phyloP scores from a whole-genome alignment of 2,329 filamentous ascomycete species.

The Xylariomycetidae sp. region DNA sequence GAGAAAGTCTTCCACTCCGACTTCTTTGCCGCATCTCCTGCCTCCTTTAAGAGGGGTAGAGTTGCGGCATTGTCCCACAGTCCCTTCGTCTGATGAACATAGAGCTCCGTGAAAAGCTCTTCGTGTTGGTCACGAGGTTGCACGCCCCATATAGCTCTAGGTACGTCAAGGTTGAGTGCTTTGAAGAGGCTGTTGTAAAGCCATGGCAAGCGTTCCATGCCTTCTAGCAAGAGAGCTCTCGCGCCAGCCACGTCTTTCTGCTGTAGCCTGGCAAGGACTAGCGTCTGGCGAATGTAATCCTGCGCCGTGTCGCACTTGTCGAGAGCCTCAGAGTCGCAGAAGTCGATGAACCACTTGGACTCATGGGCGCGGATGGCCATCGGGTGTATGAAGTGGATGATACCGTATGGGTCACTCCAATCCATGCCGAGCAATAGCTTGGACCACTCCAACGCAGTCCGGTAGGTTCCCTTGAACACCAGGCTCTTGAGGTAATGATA shows the following conservation, averaged over 20 bases:
- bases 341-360: constrained; percentile 68
- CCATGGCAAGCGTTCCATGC: constrained; percentile 77
- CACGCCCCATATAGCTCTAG: constrained; percentile 78
- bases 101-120: constrained; percentile 69
- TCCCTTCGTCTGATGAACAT: constrained; percentile 71
- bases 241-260: constrained; percentile 62
- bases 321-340: constrained; percentile 50
- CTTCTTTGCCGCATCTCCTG: constrained; percentile 52
- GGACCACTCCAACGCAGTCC: constrained; percentile 90
- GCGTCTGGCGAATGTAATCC: constrained; percentile 69
- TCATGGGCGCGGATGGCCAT: constrained; percentile 79
- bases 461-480: constrained; percentile 85
- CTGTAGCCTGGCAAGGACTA: constrained; percentile 71
- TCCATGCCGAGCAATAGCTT: constrained; percentile 77
- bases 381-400: constrained; percentile 76
- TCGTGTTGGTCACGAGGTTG: constrained; percentile 61
- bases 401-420: constrained; percentile 75
- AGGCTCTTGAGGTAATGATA: constrained; percentile 87
- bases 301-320: constrained; percentile 29
- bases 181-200: constrained; percentile 76
- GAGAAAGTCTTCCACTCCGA: constrained; percentile 36
- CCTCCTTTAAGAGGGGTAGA: constrained; percentile 63
- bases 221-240: constrained; percentile 57
- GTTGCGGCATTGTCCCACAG: constrained; percentile 80
- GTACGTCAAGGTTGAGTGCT: constrained; percentile 72